Base-by-base conservation (phyloP, 129 eudicot species). In the Helichrysum umbraculigerum region DNA sequence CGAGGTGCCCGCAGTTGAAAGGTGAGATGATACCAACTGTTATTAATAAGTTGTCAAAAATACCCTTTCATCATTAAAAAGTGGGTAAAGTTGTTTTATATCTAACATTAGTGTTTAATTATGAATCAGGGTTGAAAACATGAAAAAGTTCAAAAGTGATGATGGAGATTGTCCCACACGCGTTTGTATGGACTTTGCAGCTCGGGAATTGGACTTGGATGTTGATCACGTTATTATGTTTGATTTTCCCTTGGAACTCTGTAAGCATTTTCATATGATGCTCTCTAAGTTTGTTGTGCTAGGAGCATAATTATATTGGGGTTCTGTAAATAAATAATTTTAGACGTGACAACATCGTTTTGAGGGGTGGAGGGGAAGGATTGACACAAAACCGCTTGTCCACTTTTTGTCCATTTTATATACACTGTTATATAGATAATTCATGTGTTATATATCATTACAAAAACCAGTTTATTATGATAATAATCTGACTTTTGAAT, bases 201-300 rank as follows among this genome's bases (percentile, higher is more conserved):
- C 98, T 47, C 90, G 98, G 73, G 98, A 97, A 71, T 76, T 93
- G 87, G 97, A 93, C 78, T 81, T 93, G 87, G 97, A 91, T 84
- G 98, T 93, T 0, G 98, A 93, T 79, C 98, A 93, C 82, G 98
- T 93, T 82, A 87, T 93, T 78, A 91, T 93, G 97, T 93, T 93
- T 84, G 98, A 93, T 72, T 93, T 93, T 68, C 99, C 98, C 32
- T 81, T 35, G 56, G 56, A 93, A 86, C 75, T 93, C 98, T 64
- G 98, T 93, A 87, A 83, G 98, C 71, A 32, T 79, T 19, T 29
- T 51, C 1, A 1, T 62, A 32, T 22, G 44, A 61, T 68, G 62
- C 65, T 39, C 21, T 41, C 54, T 37, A 17, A 47, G n/a, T 51
- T 71, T 19, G 14, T 78, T 41, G 37, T 77, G 15, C 28, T 62